Conservation (phyloP, 371 early-diverging fungal species). For the Saksenaea oblongispora region DNA sequence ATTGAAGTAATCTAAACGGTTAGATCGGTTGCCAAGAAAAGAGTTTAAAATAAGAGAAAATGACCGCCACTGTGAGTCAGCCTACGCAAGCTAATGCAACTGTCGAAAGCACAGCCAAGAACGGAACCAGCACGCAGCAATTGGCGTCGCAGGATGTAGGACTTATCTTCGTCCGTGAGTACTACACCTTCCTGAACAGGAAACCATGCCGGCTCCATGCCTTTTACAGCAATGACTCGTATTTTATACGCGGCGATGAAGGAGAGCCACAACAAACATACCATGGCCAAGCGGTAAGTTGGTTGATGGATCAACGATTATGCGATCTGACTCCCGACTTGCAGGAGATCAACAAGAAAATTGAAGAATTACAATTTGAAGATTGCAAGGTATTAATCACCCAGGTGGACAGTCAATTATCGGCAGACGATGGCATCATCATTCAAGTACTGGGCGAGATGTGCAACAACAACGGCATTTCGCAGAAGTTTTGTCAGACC, state of each 20-base stretch:
- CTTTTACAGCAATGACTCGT: constrained; percentile 82
- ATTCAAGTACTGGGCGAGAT: constrained; percentile 92
- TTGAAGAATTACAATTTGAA: constrained; percentile 65
- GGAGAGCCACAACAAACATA: constrained; percentile 64
- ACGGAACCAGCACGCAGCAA: constrained; percentile 8
- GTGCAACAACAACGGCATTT: constrained; percentile 72
- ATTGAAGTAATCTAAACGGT: neutral
- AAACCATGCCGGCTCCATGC: constrained; percentile 80
- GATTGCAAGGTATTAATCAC: constrained; percentile 84
- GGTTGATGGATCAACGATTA: neutral
- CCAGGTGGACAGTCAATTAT: constrained; percentile 82
- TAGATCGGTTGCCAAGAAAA: neutral
- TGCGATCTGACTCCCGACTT: neutral
- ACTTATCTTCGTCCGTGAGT: constrained; percentile 90
- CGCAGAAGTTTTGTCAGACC: constrained; percentile 87
- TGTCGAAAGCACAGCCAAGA: constrained; percentile 8
- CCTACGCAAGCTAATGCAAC: constrained; percentile 16
- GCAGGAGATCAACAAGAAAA: constrained; percentile 73
- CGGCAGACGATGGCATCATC: constrained; percentile 75
- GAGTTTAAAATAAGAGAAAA: constrained; percentile 1
- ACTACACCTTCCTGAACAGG: constrained; percentile 87
- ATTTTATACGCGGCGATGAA: constrained; percentile 78
- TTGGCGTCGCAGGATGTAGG: constrained; percentile 69
- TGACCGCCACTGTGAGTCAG: constrained; percentile 30
- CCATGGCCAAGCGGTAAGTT: constrained; percentile 73